Evolutionary conservation across 1,139 yeast genomes (phyloP), one percentile per base, ranked within the genome.

Genomic region (Yamadazyma kanchanaburiensis): DNA sequence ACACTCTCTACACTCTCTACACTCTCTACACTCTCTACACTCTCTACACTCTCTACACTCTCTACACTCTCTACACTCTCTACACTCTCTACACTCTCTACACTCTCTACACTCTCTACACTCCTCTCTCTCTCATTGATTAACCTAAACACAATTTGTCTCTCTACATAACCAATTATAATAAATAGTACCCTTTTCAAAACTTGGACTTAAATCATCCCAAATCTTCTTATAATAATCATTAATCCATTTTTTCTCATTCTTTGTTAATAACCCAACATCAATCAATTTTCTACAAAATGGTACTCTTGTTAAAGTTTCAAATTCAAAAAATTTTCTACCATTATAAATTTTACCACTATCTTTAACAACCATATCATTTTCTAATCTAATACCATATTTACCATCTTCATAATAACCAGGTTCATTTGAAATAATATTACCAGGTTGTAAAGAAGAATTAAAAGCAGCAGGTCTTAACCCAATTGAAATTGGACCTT

Each of bases 401-500:
- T 82, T 81, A 11, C 94, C 96, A 40, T 85, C 94, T 54, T 87
- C 86, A 54, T 94, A 94, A 58, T 68, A 91, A 0, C 99, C 98
- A 1, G 99, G 99, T 58, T 94, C 99, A 58, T 91, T 88, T 15
- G 95, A 83, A 27, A 88, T 64, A 27, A 89, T 65, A 57, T 87
- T 85, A 20, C 98, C 98, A 3, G 75, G 70, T 42, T 70, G 61
- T 35, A 84, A 65, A 2, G 72, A 58, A 24, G 67, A 61, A 7
- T 51, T 45, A 7, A 73, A 63, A n/a, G 70, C 70, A 25, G 55
- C 55, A 19, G 69, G 66, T 43, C 84, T 71, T 44, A 80, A 75
- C 2, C 96, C 94, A 46, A 91, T 83, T 7, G 97, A 96, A 36
- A 89, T 79, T 10, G 98, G 98, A 4, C 95, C 95, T 53, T 94